Base-by-base conservation (phyloP, 148 eudicot genomes). In the Vaccinium darrowii region DNA sequence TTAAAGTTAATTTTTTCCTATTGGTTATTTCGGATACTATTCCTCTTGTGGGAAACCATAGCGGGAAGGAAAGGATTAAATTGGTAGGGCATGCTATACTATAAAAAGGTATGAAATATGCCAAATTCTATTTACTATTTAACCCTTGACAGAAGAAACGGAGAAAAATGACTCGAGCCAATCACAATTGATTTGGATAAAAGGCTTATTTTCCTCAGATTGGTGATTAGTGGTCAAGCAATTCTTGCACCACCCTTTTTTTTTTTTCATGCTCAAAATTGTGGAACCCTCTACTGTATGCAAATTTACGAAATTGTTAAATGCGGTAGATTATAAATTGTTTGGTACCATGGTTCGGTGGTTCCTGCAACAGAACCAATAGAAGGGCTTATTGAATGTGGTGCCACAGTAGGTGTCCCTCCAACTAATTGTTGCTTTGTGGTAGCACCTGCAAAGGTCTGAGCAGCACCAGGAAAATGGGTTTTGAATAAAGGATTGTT, bases 301-400 rank as follows among this genome's bases (percentile, higher is more conserved):
- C 78, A 82, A 54, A 78, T 13, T 18, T 19, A 49, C 1, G 8
- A 53, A 80, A 49, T 8, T 6, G 21, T 39, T n/a, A 58, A 76
- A 71, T 16, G 14, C 2, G 62, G 16, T 13, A 12, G 30, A 62
- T 30, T 47, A 19, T 25, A 77, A 80, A 72, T 7, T 52, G 73
- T 51, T 57, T 33, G 81, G 81, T 84, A 91, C 94, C 92, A 76
- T 86, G 89, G 88, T 83, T 90, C 91, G 81, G 91, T 87, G 72
- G 86, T 67, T 62, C 90, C 86, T 52, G 86, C 82, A 81, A 85
- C 79, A 57, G 88, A 86, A 23, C 86, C 81, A n/a, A 14, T 21
- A 65, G 90, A 84, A 84, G 86, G 88, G 79, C 62, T 83, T 47
- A 62, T 21, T 57, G 89, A 30, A 52, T 78, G 86, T 60, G 88